Evolutionary conservation across 2,329 filamentous ascomycete species (phyloP).

Genomic region (Calonectria fujianensis): DNA sequence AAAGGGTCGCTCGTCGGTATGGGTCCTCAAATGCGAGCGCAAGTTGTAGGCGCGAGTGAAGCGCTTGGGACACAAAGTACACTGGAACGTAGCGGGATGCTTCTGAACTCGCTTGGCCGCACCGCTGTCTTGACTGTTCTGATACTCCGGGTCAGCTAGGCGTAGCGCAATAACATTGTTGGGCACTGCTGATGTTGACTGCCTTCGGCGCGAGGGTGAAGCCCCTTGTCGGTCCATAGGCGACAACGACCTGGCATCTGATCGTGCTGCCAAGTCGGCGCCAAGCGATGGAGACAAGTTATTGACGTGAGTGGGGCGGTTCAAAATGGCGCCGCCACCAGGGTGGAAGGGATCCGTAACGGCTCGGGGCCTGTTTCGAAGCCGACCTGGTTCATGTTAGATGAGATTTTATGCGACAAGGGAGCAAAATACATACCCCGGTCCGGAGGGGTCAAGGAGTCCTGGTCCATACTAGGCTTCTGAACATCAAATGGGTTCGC

Average conservation of each 20-base stretch:
- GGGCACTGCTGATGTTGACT: conserved; percentile 78
- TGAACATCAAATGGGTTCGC: conserved; percentile 65
- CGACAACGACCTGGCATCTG: conserved; percentile 74
- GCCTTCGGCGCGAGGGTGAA: conserved; percentile 66
- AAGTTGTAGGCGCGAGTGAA: conserved; percentile 98
- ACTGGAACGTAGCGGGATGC: conserved; percentile 98
- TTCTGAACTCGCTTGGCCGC: conserved; percentile 92
- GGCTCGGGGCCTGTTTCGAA: conserved; percentile 70
- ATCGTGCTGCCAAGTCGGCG: conserved; percentile 65
- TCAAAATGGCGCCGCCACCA: conserved; percentile 63
- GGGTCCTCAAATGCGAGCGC: conserved; percentile 94
- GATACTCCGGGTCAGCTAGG: conserved; percentile 90
- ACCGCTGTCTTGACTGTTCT: conserved; percentile 77
- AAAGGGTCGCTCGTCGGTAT: conserved; percentile 97
- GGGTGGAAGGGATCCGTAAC: conserved; percentile 77
- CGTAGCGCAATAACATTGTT: conserved; percentile 87
- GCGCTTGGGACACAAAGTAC: conserved; percentile 92
- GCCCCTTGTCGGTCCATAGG: conserved; percentile 73
- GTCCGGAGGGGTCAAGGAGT: conserved; percentile 89
- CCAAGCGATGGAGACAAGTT: conserved; percentile 72
- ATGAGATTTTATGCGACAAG: conserved; percentile 30
- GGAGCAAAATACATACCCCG: conserved; percentile 69
- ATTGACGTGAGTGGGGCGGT: conserved; percentile 63
- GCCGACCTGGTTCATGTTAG: conserved; percentile 64
- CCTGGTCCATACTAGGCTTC: conserved; percentile 80